These are phyloP conservation scores for Dioscorea alata DNA, from an alignment of 106 monocot genomes.

Conservation along the genomic window DNA sequence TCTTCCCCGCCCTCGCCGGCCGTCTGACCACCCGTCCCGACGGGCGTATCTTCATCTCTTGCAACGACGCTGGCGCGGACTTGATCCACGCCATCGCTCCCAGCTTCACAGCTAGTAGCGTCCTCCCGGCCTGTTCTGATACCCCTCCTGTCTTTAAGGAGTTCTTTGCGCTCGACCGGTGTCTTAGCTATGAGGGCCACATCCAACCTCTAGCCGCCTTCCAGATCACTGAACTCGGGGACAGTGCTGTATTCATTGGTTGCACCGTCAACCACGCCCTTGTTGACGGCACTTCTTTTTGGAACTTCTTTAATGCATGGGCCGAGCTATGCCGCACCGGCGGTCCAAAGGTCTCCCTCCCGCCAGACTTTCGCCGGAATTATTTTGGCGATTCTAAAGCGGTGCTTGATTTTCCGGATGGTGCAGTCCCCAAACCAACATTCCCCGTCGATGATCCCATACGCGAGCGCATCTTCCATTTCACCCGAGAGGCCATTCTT, in stretches of 20 bases:
- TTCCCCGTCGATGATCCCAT: slow-evolving; percentile 46
- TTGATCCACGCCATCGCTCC: slow-evolving; percentile 60
- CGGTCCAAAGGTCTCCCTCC: slow-evolving; percentile 10
- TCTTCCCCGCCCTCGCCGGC: slow-evolving; percentile 76
- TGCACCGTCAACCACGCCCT: slow-evolving; percentile 78
- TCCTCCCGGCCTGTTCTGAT: slow-evolving; percentile 36
- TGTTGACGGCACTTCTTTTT: slow-evolving; percentile 89
- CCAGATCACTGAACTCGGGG: slow-evolving; percentile 76
- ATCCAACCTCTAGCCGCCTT: slow-evolving; percentile 64
- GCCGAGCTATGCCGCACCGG: slow-evolving; percentile 63
- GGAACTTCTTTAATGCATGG: slow-evolving; percentile 94
- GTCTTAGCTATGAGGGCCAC: slow-evolving; percentile 73
- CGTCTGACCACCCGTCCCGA: slow-evolving; percentile 45
- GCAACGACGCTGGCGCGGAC: slow-evolving; percentile 58
- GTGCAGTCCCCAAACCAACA: slow-evolving; percentile 41
- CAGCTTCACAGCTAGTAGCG: slow-evolving; percentile 22
- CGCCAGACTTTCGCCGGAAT: slow-evolving; percentile 61
- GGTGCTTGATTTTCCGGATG: slow-evolving; percentile 42
- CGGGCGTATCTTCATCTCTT: slow-evolving; percentile 46
- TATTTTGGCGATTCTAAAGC: slow-evolving; percentile 69
- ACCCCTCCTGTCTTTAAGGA: slow-evolving; percentile 37
- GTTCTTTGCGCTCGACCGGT: slow-evolving; percentile 56
- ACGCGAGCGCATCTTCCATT: slow-evolving; percentile 71
- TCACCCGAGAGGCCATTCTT: slow-evolving; percentile 35
- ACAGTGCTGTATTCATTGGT: slow-evolving; percentile 70